Evolutionary conservation across 305 asterid species (phyloP), one percentile per base, ranked within the genome.

Genomic region (Euphrasia arctica): DNA sequence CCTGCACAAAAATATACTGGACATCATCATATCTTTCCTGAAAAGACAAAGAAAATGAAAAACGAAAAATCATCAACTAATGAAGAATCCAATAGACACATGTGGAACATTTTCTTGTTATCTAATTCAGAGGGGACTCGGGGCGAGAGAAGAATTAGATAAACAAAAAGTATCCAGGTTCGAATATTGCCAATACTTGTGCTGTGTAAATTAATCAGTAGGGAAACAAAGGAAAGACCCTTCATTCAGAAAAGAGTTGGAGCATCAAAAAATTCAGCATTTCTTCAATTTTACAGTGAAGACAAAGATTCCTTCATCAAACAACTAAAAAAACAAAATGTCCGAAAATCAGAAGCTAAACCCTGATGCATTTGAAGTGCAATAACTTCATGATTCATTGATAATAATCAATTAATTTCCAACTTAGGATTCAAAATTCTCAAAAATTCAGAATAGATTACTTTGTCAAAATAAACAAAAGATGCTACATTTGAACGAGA

Each of bases 1-100:
- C 74, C 77, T 72, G 69, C 45, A 66, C 41, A 65, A 39, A 34
- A 54, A 67, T 70, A 65, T 56, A 34, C 65, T 45, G 72, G 66
- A 62, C 57, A 70, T 57, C 70, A 65, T 36, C 69, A 69, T 36
- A 70, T 58, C 64, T 50, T 75, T 69, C 90, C 85, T 80, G 83
- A 49, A 67, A 81, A 63, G 45, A 4, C 11, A 11, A 34, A 57
- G 28, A 6, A 36, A 36, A 36, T 5, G 2, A 34, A 36, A 36
- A 6, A 36, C 0, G 13, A 62, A 56, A 7, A 70, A 60, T 58
- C 66, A 74, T 47, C 68, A 65, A n/a, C 9, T 27, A 54, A 36
- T 11, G 57, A 65, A 50, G 56, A 54, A 55, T 61, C 70, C 60
- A 34, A 61, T 9, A n/a, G 10, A 60, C 29, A 51, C 32, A 11